A percentile compares a stretch with the other conserved stretches of the same genome.
phyloP scores from a whole-genome alignment of 352 stramenopile species.

The Pythium insidiosum region DNA sequence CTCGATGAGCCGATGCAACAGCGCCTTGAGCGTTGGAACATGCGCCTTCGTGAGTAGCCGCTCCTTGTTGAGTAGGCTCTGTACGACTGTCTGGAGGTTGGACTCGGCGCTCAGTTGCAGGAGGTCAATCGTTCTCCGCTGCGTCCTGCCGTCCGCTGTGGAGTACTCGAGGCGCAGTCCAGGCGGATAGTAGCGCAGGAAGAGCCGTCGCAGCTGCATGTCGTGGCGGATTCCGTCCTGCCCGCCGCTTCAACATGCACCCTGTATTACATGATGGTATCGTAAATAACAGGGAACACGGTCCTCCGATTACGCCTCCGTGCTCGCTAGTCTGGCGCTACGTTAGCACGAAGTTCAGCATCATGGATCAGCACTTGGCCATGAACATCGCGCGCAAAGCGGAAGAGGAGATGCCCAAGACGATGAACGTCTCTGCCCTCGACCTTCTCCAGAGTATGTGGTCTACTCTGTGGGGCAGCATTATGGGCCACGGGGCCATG shows the following conservation, averaged over 20 bases:
- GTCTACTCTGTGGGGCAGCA: background rate
- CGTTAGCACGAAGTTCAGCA: too few relatives aligned
- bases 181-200: constrained; percentile 67
- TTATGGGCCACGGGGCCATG: background rate
- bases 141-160: constrained; percentile 27
- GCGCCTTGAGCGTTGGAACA: constrained; percentile 34
- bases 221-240: background rate
- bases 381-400: constrained; percentile 3
- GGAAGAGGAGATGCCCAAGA: constrained; percentile 9
- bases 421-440: constrained; percentile 30
- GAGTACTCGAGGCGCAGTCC: constrained; percentile 56
- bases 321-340: too few relatives aligned
- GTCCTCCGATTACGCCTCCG: too few relatives aligned
- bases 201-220: constrained; percentile 65
- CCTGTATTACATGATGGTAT: too few relatives aligned
- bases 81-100: constrained; percentile 43
- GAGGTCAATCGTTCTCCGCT: constrained; percentile 56
- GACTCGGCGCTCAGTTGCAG: constrained; percentile 57
- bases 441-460: constrained; percentile 60
- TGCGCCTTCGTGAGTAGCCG: constrained; percentile 39
- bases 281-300: background rate
- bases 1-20: constrained; percentile 65
- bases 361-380: constrained; percentile 3
- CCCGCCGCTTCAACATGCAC: background rate
- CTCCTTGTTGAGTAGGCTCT: constrained; percentile 49